Evolutionary conservation across 208 protist genomes (phyloP), one percentile per base, ranked within the genome.

Genomic region (Acanthamoeba lenticulata): DNA sequence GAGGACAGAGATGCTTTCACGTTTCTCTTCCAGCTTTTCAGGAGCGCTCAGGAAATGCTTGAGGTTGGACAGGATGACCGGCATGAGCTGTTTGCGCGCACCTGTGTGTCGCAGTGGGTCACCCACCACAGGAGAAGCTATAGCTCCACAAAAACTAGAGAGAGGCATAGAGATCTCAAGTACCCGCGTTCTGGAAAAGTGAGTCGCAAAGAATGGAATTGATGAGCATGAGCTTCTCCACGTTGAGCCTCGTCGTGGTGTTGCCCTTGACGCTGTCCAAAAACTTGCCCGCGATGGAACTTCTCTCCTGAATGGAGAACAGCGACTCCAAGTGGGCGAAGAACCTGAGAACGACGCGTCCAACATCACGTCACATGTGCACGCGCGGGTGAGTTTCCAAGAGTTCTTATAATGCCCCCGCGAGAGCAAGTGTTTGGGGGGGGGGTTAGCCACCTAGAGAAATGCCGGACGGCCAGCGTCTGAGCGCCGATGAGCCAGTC

Each of bases 401-500:
- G n/a, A n/a, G n/a, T n/a, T n/a, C n/a, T n/a, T n/a, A n/a, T n/a
- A 32, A 94, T 90, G 0, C 65, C 83, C 69, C 21, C 34, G 34
- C 9, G 9, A 52, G 9, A 13, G 19, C 34, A 62, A 88, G 47
- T 88, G 32, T 38, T 7, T 72, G 17, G 15, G 52, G 21, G 52
- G 15, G 52, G 21, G 52, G 47, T 5, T 7, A 60, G 85, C 24
- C 36, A 92, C 90, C 67, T 49, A 5, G 60, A 81, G 55, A 93
- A 93, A 19, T 95, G 65, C 42, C 83, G 83, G 0, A 96, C 32
- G 40, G 95, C 93, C 2, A 95, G 91, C 13, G 94, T 94, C 65
- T 96, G 95, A 24, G 92, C 72, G 40, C 95, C 95, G 88, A 96
- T 96, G 13, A 89, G 90, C 92, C 60, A 90, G 34, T 94, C 92